Conservation (phyloP, 768 basidiomycete species). For the Pluteus cervinus region DNA sequence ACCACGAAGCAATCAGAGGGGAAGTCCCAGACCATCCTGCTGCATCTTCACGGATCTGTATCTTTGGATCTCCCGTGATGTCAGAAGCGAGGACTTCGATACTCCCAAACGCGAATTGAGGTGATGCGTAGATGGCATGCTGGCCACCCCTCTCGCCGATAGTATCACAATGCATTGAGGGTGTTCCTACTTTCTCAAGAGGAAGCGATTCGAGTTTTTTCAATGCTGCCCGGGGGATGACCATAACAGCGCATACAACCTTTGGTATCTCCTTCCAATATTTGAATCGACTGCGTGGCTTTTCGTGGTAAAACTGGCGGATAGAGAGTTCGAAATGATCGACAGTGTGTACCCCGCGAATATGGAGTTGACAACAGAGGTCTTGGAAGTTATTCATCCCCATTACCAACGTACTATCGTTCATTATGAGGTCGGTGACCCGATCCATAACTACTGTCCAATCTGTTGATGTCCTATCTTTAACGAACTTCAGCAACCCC, state of each 20-base stretch:
- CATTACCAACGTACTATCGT: background rate
- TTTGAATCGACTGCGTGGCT: too few relatives aligned
- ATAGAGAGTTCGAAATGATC: too few relatives aligned
- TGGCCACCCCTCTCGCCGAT: too few relatives aligned
- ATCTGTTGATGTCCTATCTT: background rate
- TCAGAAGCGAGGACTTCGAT: slow-evolving; percentile 8
- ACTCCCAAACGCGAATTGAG: slow-evolving; percentile 13
- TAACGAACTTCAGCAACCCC: background rate
- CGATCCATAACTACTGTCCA: background rate
- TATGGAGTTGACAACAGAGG: background rate
- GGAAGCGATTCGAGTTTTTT: slow-evolving; percentile 15
- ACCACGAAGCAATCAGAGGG: slow-evolving; percentile 15
- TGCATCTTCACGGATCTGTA: slow-evolving; percentile 16
- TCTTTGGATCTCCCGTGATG: slow-evolving; percentile 4
- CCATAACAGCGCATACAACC: slow-evolving; percentile 29
- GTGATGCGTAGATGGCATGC: slow-evolving; percentile 19
- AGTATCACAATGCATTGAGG: too few relatives aligned
- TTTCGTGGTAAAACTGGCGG: too few relatives aligned
- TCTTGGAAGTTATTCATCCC: background rate
- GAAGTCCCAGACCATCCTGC: slow-evolving; percentile 16
- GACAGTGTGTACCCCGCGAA: background rate
- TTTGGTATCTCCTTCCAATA: slow-evolving; percentile 28
- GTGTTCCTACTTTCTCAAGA: background rate
- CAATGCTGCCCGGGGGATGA: slow-evolving; percentile 27
- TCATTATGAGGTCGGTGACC: background rate